Percentiles rank a stretch among this genome's conserved stretches.
These are phyloP conservation scores for Diplodia scrobiculata DNA, from an alignment of 2,329 filamentous ascomycete species.

Conservation along the genomic window DNA sequence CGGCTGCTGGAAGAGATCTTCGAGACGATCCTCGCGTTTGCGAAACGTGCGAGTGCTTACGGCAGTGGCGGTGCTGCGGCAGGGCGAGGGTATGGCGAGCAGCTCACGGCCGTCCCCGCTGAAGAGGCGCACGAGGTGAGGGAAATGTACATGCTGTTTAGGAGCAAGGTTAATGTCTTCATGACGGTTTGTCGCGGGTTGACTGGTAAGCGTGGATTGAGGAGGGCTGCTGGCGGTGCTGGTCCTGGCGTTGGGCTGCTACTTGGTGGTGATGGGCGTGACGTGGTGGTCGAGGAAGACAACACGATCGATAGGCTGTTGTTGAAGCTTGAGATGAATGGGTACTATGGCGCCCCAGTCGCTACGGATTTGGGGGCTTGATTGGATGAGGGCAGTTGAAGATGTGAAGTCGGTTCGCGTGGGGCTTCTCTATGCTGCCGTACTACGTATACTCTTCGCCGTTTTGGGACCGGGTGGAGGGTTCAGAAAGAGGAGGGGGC, in stretches of 20 bases:
- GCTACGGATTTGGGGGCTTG: constrained; percentile 12
- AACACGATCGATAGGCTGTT: constrained; percentile 70
- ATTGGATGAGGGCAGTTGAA: background rate
- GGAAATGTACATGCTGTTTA: constrained; percentile 67
- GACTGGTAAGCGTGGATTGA: constrained; percentile 62
- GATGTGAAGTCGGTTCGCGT: no score
- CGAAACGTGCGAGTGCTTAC: constrained; percentile 38
- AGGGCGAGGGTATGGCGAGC: no score
- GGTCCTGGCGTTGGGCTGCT: constrained; percentile 16
- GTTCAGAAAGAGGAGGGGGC: no score
- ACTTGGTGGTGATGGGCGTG: constrained; percentile 30
- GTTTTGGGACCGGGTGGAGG: no score
- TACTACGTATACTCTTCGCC: no score
- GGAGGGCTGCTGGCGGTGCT: constrained; percentile 39
- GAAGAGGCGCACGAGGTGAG: constrained; percentile 44
- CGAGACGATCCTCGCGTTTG: constrained; percentile 69
- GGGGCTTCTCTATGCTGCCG: no score
- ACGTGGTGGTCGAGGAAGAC: constrained; percentile 47
- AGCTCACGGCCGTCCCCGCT: constrained; percentile 34
- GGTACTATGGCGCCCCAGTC: constrained; percentile 56
- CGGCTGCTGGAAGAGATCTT: constrained; percentile 77
- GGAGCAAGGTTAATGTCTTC: constrained; percentile 73
- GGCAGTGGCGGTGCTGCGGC: no score
- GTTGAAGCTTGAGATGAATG: constrained; percentile 69
- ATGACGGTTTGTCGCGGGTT: constrained; percentile 70